Percentiles rank a stretch among this genome's conserved stretches.
Evolutionary conservation across 2,329 filamentous ascomycete species (phyloP).

Genomic region (Thelonectria discophora): DNA sequence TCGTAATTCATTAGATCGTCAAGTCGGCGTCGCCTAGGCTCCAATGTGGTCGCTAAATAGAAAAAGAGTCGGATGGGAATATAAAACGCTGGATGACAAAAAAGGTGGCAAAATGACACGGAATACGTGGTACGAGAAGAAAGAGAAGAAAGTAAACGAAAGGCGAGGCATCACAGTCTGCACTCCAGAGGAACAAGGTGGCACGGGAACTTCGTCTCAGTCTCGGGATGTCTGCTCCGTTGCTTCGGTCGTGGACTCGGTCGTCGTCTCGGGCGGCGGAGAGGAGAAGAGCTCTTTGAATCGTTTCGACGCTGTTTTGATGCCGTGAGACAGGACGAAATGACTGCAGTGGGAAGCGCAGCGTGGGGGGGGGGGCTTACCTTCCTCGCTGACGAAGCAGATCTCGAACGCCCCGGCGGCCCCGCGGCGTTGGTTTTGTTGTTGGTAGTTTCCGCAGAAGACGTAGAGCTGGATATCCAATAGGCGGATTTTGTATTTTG

Average conservation of each 20-base stretch:
- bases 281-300: conserved; percentile 55
- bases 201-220: not conserved
- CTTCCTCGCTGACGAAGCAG: conserved; percentile 55
- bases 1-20: conserved; percentile 40
- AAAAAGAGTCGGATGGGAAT: conserved; percentile 21
- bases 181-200: conserved; percentile 3
- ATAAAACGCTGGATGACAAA: conserved; percentile 29
- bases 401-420: conserved; percentile 61
- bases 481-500: conserved; percentile 58
- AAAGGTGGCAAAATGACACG: conserved; percentile 14
- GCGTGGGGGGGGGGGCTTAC: conserved; percentile 37
- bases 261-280: conserved; percentile 28
- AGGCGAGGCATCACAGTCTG: conserved; percentile 11
- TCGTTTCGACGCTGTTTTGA: conserved; percentile 36
- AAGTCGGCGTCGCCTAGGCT: conserved; percentile 22
- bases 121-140: not conserved
- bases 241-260: conserved; percentile 25
- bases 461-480: conserved; percentile 66
- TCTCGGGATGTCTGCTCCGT: conserved; percentile 16
- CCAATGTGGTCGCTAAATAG: conserved; percentile 31
- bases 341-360: not conserved
- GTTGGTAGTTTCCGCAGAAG: conserved; percentile 65
- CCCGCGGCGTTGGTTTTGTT: conserved; percentile 61
- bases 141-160: conserved; percentile 1
- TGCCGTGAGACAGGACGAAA: conserved; percentile 22